Evolutionary conservation across 1,284 basidiomycete species (phyloP), one percentile per base, ranked within the genome.

Genomic region (Clitocybe nebularis): DNA sequence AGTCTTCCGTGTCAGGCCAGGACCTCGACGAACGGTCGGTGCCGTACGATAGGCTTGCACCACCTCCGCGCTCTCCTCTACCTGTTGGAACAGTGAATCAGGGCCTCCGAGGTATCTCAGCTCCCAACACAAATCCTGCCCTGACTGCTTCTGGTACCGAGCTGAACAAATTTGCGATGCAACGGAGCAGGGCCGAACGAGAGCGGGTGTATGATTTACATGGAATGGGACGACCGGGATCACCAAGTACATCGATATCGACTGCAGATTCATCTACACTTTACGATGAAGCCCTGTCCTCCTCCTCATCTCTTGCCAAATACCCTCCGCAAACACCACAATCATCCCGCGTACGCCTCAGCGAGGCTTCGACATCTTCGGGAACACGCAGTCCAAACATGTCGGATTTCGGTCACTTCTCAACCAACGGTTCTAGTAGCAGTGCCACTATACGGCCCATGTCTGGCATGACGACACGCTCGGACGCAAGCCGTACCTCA

Each of bases 61-160:
- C 79, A 13, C 63, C 77, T n/a, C 64, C 71, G 39, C 75, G 74
- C 41, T 76, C 81, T 38, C 84, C 85, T 29, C 56, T 79, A 28
- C 67, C 79, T 29, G 78, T 79, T 35, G 67, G 64, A 17, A 76
- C 78, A 2, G 62, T 74, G 37, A 78, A 74, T 21, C 78, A 81
- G 56, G 77, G 73, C 24, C 58, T 80, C 32, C 69, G 77, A 56
- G 71, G 71, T 36, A 89, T 89, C 48, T 88, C 84, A 29, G 85
- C 85, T 3, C 86, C 86, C 4, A 81, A 82, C 53, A 86, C 86
- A 11, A 89, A 89, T 55, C 86, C 86, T 9, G 77, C 79, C 6
- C 74, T 89, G 40, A 86, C 84, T 3, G 47, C 72, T 42, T 69
- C 74, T 54, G 85, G 86, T 36, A 81, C 81, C 9, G 84, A 85